Base-by-base conservation (phyloP, 2,329 filamentous ascomycete species). In the Beauveria pseudobassiana region DNA sequence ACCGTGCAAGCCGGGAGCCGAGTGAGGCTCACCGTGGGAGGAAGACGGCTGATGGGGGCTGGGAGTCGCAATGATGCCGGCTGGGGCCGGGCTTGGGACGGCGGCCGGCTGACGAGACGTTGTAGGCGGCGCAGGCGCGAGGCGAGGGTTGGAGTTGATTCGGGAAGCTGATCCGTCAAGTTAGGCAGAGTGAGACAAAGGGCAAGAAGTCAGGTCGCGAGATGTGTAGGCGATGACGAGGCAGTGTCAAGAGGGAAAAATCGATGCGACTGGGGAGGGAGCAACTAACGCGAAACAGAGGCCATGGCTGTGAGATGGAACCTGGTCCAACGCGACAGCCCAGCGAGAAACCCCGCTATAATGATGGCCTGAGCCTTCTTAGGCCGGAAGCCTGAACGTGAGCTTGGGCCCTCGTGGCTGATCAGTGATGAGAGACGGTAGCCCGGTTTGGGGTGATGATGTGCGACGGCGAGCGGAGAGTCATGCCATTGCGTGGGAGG, bases 201-300 rank as follows among this genome's bases (percentile, higher is more conserved):
- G 20, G 53, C 26, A 51, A 43, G 26, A 22, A 26, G 26, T 10
- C 30, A 20, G 40, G 14, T 52, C 30, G 28, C 26, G 26, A 38
- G 52, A 61, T 38, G 46, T 24, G 14, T 7, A 58, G 48, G 42
- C 22, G 42, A 57, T 53, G 61, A 34, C 26, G 54, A 57, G 24
- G 42, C 52, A 62, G 46, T 12, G 43, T 34, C 16, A n/a, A 52
- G 28, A 49, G 52, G 40, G 26, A 53, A 58, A 58, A 61, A 18
- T 40, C 51, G 59, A 55, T 61, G 51, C 51, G 50, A 61, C 43
- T 22, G 24, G 60, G 60, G 12, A 58, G 54, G 54, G 42, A 53
- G 38, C 42, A 43, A 62, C 61, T 28, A 52, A 62, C 61, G 61
- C 53, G 61, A 62, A 58, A 62, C 61, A 53, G 61, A 62, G 61